Base-by-base conservation (phyloP, 1,139 yeast species). In the Protomyces inundatus region DNA sequence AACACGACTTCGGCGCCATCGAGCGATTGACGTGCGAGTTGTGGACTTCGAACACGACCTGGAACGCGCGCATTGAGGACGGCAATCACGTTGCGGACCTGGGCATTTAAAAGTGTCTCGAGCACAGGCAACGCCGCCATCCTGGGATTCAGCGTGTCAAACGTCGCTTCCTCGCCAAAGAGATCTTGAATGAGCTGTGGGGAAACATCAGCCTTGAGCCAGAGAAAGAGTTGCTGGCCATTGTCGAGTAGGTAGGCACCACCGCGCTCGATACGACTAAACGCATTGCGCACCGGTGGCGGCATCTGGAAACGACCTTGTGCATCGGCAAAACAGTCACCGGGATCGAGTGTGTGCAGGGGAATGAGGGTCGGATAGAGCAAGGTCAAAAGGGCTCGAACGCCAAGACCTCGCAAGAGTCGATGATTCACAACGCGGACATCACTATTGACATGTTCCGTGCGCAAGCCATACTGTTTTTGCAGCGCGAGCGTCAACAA, bases 341-440 rank as follows among this genome's bases (percentile, higher is more conserved):
- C 77, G 6, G 83, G 87, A 6, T 76, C 78, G 64, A 89, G 75
- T 2, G 83, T 80, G 73, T 90, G 96, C 52, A 91, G 74, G 52
- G 89, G 90, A 54, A 88, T 80, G 67, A 93, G 79, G 4, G 88
- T 84, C 1, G 98, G 98, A 71, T 91, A 93, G 61, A 93, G 78
- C 67, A 84, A 85, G 67, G 83, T 82, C 53, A 85, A 77, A 42
- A 93, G 77, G 66, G 81, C 80, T 35, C 85, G 85, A 37, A 85
- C 74, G 30, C 88, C 84, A 76, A 83, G 79, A 10, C 80, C 76
- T 66, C 82, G 77, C 73, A 88, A 78, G 63, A 79, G 78, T 69
- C 80, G 81, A 62, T 82, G 77, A 61, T 85, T 86, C 64, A 80
- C 81, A 32, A 90, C 79, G 64, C 96, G 81, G 33, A 75, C 71